Evolutionary conservation across 352 stramenopile genomes (phyloP), one percentile per base, ranked within the genome.

Genomic region (Globisporangium echinulatum): DNA sequence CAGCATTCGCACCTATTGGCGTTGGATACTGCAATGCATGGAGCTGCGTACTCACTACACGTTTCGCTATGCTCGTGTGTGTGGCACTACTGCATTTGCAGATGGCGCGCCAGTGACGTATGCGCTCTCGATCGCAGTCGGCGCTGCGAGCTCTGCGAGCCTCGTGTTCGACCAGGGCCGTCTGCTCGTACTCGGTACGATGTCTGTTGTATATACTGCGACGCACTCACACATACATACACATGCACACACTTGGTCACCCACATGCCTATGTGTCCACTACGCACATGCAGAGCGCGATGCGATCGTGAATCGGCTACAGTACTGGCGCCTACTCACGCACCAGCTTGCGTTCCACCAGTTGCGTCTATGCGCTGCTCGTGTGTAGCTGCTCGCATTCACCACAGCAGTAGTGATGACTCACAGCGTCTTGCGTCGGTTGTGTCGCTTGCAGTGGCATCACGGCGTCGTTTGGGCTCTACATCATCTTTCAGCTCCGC

Each of bases 401-500:
- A 33, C 3, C 25, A 33, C 25, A 33, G 25, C 25, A 33, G 2
- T 33, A 11, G 0, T 1, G 7, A 53, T 6, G n/a, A 17, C 7
- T 40, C 33, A 17, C 40, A 44, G 25, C 25, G 25, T 8, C 40
- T 13, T 43, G 43, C n/a, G 15, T 46, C 13, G 25, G 13, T 40
- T 44, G 15, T 33, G 49, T 56, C 37, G 6, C 51, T 14, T 40
- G 10, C 40, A 93, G 85, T 74, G 85, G 85, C 7, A 63, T 95
- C 25, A 82, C 81, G 0, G 83, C 84, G 43, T 86, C 83, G 1
- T 74, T 95, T 52, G 85, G 85, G 7, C 71, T 95, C 48, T 95
- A 95, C 57, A 68, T 86, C 50, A 75, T 95, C 59, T 95, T 92
- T 72, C 82, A 92, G 72, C 93, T 88, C 67, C 82, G 85, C 49